A percentile compares a stretch with the other conserved stretches of the same genome.
phyloP scores from a whole-genome alignment of 345 rosid genomes.

The Gossypium ekmanianum region DNA sequence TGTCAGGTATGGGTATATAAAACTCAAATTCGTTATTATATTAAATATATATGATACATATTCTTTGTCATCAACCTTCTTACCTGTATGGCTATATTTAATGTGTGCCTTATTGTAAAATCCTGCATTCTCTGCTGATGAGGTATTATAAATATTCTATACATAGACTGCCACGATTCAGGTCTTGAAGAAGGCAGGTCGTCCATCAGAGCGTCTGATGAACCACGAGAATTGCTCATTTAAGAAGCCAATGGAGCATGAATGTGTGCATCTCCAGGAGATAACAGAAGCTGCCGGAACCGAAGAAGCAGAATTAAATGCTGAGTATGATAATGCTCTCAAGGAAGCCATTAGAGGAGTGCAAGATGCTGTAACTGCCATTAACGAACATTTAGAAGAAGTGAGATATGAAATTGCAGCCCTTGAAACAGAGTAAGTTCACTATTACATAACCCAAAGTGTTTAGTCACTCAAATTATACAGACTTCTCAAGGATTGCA shows the following conservation, averaged over 20 bases:
- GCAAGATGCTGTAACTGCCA: slow-evolving; percentile 78
- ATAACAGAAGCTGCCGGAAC: slow-evolving; percentile 80
- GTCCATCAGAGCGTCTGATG: slow-evolving; percentile 72
- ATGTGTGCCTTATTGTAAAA: background rate
- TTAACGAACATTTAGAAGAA: slow-evolving; percentile 79
- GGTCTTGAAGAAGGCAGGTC: slow-evolving; percentile 79
- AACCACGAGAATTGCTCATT: slow-evolving; percentile 74
- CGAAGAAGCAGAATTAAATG: slow-evolving; percentile 91
- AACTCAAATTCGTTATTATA: too few species aligned
- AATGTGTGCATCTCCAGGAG: slow-evolving; percentile 78
- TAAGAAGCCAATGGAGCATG: slow-evolving; percentile 64
- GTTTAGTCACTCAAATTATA: background rate
- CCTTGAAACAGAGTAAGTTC: slow-evolving; percentile 40
- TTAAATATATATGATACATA: too few species aligned
- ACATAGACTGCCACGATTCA: slow-evolving; percentile 76
- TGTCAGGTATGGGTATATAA: background rate
- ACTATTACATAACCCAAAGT: background rate
- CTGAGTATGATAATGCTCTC: slow-evolving; percentile 71
- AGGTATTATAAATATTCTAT: background rate
- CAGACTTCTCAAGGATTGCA: background rate
- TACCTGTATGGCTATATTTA: background rate
- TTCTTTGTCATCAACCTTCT: background rate
- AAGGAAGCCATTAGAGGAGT: slow-evolving; percentile 91
- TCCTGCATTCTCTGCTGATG: background rate
- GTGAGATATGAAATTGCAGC: slow-evolving; percentile 71